Conservation (phyloP, 257 asterid genomes). For the Handroanthus guayacan region DNA sequence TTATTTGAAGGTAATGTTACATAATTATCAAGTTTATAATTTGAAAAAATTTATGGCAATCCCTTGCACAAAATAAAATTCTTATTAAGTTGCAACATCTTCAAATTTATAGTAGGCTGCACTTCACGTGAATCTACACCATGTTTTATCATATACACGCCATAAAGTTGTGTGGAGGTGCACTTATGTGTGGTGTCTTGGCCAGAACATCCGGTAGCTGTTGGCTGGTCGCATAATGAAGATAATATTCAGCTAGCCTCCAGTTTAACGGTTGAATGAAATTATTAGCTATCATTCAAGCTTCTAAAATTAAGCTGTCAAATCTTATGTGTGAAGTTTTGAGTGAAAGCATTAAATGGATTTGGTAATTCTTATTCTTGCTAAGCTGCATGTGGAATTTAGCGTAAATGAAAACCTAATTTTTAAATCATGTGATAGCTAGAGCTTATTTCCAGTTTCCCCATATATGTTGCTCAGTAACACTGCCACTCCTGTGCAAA, state of each 20-base stretch:
- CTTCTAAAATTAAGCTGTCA: not conserved
- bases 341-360: not conserved
- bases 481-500: not conserved
- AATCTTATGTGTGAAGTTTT: conserved; percentile 11
- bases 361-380: conserved; percentile 11
- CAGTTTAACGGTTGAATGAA: conserved; percentile 11
- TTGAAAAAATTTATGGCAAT: not conserved
- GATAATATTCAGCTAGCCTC: conserved; percentile 12
- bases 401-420: not conserved
- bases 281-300: not conserved
- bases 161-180: not conserved
- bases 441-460: conserved; percentile 16
- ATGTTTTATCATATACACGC: conserved; percentile 17
- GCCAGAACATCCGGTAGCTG: conserved; percentile 3
- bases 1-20: not conserved
- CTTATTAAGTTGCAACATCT: conserved; percentile 12
- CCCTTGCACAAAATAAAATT: not conserved
- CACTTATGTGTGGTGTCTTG: conserved; percentile 23
- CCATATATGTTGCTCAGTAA: conserved; percentile 17
- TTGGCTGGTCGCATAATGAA: conserved; percentile 7
- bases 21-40: not conserved
- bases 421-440: conserved; percentile 23
- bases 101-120: not conserved
- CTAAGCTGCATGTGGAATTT: not conserved
- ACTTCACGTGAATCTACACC: not conserved